These are phyloP conservation scores for Penicillium fimorum DNA, from an alignment of 495 filamentous ascomycete genomes.

Conservation along the genomic window DNA sequence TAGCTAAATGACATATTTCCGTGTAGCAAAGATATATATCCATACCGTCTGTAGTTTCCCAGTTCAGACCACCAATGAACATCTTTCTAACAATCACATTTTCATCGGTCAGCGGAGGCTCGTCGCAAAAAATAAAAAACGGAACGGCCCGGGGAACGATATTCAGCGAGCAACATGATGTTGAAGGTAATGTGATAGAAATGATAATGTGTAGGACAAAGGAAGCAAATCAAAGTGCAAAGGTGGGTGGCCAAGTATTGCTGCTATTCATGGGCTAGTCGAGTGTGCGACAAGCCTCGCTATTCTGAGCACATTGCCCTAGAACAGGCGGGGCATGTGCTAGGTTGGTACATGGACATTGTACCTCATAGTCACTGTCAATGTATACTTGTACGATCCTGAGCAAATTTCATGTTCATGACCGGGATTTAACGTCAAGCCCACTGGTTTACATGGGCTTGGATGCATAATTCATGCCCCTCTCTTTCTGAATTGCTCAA, in stretches of 20 bases:
- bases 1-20: constrained; percentile 4
- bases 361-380: constrained; percentile 1
- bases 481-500: constrained; percentile 8
- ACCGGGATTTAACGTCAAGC: constrained; percentile 11
- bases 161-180: neutral
- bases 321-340: neutral
- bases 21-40: constrained; percentile 22
- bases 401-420: constrained; percentile 8
- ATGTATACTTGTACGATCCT: constrained; percentile 1
- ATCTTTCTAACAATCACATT: constrained; percentile 70
- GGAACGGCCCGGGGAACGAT: neutral
- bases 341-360: neutral
- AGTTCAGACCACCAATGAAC: constrained; percentile 99
- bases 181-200: neutral
- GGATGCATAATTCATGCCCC: constrained; percentile 13
- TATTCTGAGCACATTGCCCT: neutral
- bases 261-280: constrained; percentile 26
- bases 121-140: neutral
- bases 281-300: neutral
- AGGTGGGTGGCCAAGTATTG: constrained; percentile 23
- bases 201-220: neutral
- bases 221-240: neutral
- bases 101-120: constrained; percentile 21
- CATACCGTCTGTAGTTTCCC: constrained; percentile 97
- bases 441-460: constrained; percentile 43